Base-by-base conservation (phyloP, 2,329 filamentous ascomycete species). In the Cladosporium halotolerans region DNA sequence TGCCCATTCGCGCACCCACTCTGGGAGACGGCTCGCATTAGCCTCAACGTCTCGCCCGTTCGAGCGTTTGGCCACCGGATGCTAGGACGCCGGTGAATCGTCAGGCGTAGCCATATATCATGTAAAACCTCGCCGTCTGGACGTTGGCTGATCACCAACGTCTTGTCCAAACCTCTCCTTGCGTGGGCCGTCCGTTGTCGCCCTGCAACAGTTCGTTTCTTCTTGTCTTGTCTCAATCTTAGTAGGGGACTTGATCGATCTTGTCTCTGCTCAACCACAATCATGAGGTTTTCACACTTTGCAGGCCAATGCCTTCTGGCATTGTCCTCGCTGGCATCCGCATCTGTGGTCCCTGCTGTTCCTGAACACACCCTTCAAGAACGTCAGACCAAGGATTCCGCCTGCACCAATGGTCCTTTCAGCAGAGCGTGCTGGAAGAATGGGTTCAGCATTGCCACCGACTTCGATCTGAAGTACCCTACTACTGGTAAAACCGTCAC, bases 381-480 rank as follows among this genome's bases (percentile, higher is more conserved):
- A 18, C 44, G 52, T n/a, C 43, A 45, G 10, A 49, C 54, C 9
- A 49, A 38, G 13, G 60, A 61, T 23, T 61, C 65, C 8, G 60
- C 54, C 23, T 72, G 70, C 55, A 70, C 66, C 13, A 71, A 72
- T 50, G 63, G 63, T 9, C 65, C 70, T 31, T 57, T 59, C 9
- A 69, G 68, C n/a, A 61, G 70, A 52, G 58, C 58, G 18, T 73
- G 70, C 55, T 73, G 70, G 70, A 64, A 60, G 36, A 61, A 63
- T 54, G 70, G 70, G 28, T 70, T 64, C 62, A 71, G 66, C 50
- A 68, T 73, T 45, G 58, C 66, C 19, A 72, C 70, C 9, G 70
- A 72, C 41, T 72, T 72, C 47, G 70, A 72, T 52, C 63, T 60
- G n/a, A 72, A 72, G 52, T 58, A 62, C 11, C 70, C 70, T 4